Conservation (phyloP, 805 yeast species). For the Saturnispora halmiae region DNA sequence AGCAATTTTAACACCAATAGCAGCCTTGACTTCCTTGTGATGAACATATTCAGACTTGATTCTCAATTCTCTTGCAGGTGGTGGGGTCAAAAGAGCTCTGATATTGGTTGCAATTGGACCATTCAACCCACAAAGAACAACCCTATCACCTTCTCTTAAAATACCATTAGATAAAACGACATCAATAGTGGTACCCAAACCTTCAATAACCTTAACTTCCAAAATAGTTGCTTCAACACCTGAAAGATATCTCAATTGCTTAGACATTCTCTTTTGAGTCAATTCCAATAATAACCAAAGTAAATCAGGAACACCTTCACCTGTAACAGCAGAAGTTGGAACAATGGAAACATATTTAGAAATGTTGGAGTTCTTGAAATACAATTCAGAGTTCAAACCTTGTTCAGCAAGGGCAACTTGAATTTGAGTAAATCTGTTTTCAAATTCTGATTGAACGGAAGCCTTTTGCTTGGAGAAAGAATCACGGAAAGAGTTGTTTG, state of each 20-base stretch:
- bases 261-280: constrained; percentile 98
- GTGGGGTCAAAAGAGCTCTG: constrained; percentile 94
- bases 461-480: constrained; percentile 74
- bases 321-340: constrained; percentile 98
- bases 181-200: constrained; percentile 97
- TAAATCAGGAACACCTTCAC: constrained; percentile 99
- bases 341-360: constrained; percentile 91
- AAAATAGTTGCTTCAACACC: constrained; percentile 91
- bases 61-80: constrained; percentile 92
- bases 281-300: constrained; percentile 90
- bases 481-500: constrained; percentile 94
- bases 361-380: constrained; percentile 90
- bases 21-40: constrained; percentile 97
- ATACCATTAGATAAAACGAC: constrained; percentile 96
- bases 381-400: constrained; percentile 94
- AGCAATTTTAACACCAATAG: constrained; percentile 96
- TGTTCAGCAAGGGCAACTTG: constrained; percentile 93
- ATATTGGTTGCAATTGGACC: constrained; percentile 97
- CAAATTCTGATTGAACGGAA: constrained; percentile 87
- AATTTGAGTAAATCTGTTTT: constrained; percentile 74
- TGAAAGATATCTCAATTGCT: constrained; percentile 92
- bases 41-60: constrained; percentile 94
- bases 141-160: constrained; percentile 87
- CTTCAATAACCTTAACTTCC: constrained; percentile 97
- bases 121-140: constrained; percentile 93